Percentiles rank a stretch among this genome's conserved stretches.
These are phyloP conservation scores for Nitzschia sp. DNA, from an alignment of 108 stramenopile species.

Conservation along the genomic window DNA sequence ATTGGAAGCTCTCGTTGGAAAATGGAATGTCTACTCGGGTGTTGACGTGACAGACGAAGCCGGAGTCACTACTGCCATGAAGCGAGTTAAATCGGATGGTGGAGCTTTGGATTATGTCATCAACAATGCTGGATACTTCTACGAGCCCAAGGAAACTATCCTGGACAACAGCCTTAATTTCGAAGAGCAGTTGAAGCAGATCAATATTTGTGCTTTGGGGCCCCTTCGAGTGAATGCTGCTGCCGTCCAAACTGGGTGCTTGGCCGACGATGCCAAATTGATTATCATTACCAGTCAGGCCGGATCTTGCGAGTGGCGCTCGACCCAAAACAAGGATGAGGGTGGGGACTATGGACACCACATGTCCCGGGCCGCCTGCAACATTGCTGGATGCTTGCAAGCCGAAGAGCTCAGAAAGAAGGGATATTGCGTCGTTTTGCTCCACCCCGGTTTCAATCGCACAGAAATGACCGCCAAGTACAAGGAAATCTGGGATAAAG, in stretches of 20 bases:
- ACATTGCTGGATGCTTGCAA: constrained; percentile 81
- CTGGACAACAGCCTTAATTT: constrained; percentile 77
- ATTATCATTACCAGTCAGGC: constrained; percentile 91
- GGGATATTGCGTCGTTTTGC: constrained; percentile 73
- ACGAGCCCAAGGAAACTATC: constrained; percentile 74
- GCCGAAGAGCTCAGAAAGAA: constrained; percentile 81
- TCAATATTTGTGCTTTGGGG: constrained; percentile 87
- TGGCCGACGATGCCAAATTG: constrained; percentile 78
- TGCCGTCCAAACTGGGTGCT: constrained; percentile 53
- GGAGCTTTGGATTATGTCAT: constrained; percentile 82
- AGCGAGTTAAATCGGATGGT: constrained; percentile 60
- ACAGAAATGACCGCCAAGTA: constrained; percentile 92
- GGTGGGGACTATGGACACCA: constrained; percentile 92
- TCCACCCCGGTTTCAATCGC: constrained; percentile 93
- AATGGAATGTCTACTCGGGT: constrained; percentile 73
- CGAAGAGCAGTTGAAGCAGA: constrained; percentile 86
- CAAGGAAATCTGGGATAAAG: constrained; percentile 86
- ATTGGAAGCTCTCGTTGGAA: constrained; percentile 61
- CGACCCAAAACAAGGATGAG: constrained; percentile 73
- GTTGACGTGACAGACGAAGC: constrained; percentile 85
- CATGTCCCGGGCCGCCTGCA: constrained; percentile 91
- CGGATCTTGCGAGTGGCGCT: constrained; percentile 82
- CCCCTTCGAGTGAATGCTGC: constrained; percentile 83
- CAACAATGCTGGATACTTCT: constrained; percentile 90
- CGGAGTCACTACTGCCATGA: constrained; percentile 66